Evolutionary conservation across 495 filamentous ascomycete genomes (phyloP), one percentile per base, ranked within the genome.

Genomic region (Tuber umbilicatum): DNA sequence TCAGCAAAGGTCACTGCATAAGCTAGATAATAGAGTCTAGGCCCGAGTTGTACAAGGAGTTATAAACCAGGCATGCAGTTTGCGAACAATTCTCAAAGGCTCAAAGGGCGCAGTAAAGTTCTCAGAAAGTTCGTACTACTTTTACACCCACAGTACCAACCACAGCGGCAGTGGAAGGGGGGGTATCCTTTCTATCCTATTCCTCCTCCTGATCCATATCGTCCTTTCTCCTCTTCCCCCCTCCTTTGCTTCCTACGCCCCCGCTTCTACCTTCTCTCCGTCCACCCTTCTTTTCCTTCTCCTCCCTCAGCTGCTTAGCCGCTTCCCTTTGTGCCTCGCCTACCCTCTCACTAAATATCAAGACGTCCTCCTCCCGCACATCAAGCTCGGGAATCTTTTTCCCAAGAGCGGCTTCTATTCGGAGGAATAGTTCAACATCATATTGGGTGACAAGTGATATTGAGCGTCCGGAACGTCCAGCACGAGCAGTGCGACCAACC

Each of bases 401-500:
- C 27, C 91, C 91, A 35, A 99, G 84, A 1, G 93, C 93, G 1
- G 86, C 86, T 83, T 99, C 95, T 55, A 97, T 96, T 16, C 96
- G 84, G 79, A 91, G 84, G 85, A 88, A 97, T 6, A 97, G 85
- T 82, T 98, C 95, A 40, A 97, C 81, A 79, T 98, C 95, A 75
- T 97, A 98, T 82, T 99, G 95, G 5, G 91, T 96, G 4, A 94
- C 90, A 14, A 98, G 83, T 39, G 86, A 90, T 60, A 97, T 87
- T 1, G 94, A 93, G 43, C 91, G 86, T n/a, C 94, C 94, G 38
- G 89, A 89, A 80, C 93, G 92, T 21, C 94, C 94, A 0, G 95
- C 94, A 83, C 95, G 87, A 0, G 95, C 95, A 0, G 95, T 99
- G 75, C 95, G 91, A 10, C 95, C 95, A 3, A 97, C 94, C 60